Evolutionary conservation across 208 protist species (phyloP).

Genomic region (Strigomonas culicis): DNA sequence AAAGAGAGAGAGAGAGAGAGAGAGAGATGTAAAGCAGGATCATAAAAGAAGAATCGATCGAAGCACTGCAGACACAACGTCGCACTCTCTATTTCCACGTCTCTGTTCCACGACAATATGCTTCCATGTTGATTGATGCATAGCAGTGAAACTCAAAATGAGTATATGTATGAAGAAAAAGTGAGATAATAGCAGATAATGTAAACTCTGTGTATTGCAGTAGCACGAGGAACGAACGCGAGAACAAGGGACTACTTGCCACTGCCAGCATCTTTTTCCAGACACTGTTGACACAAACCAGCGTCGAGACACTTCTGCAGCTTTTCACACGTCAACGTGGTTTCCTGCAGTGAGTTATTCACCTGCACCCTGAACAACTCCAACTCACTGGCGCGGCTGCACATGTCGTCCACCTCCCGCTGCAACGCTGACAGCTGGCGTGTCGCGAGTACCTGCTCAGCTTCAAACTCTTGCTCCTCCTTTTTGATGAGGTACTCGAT

Average conservation of each 20-base stretch:
- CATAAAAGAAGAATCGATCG: slow-evolving; percentile 1
- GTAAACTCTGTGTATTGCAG: no score
- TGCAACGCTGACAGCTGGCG: slow-evolving; percentile 28
- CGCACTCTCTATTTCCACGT: no score
- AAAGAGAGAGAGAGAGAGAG: background rate
- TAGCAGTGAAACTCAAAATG: background rate
- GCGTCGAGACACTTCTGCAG: slow-evolving; percentile 18
- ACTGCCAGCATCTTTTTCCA: background rate
- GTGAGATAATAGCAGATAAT: background rate
- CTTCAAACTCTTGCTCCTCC: slow-evolving; percentile 28
- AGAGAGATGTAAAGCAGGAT: background rate
- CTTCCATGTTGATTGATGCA: background rate
- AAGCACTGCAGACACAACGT: slow-evolving; percentile 15
- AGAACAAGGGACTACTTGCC: no score
- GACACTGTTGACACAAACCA: background rate
- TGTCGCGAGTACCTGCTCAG: slow-evolving; percentile 16
- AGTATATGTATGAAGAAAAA: background rate
- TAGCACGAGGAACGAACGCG: no score
- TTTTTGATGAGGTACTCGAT: slow-evolving; percentile 28
- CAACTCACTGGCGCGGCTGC: slow-evolving; percentile 24
- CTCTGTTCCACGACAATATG: background rate
- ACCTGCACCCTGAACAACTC: slow-evolving; percentile 10
- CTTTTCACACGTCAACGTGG: background rate
- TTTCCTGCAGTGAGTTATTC: background rate
- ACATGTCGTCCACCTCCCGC: slow-evolving; percentile 56